A percentile compares a stretch with the other conserved stretches of the same genome.
phyloP scores from a whole-genome alignment of 768 basidiomycete genomes.

The Boletus pseudo-olivaceus region DNA sequence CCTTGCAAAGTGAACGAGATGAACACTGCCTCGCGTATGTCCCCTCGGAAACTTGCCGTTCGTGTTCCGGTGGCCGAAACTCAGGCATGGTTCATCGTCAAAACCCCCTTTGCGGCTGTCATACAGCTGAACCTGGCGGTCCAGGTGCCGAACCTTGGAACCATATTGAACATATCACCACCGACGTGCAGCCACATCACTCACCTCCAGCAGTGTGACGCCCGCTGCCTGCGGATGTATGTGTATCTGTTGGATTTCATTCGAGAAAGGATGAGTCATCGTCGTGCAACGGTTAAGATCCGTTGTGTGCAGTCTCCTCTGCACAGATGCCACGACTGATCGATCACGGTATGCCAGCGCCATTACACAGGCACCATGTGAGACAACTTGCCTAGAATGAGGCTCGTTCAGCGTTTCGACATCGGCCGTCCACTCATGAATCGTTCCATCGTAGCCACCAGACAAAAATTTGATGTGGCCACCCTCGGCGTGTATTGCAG shows the following conservation, averaged over 20 bases:
- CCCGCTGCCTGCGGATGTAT: conserved; percentile 41
- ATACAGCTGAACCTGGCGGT: conserved; percentile 47
- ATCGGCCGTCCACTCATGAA: conserved; percentile 39
- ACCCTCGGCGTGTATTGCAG: conserved; percentile 31
- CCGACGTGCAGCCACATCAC: conserved; percentile 20
- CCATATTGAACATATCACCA: conserved; percentile 10
- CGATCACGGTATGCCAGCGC: conserved; percentile 40
- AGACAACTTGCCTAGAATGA: conserved; percentile 27
- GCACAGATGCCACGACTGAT: conserved; percentile 36
- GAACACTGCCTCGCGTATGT: conserved; percentile 39
- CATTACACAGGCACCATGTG: conserved; percentile 29
- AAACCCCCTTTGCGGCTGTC: conserved; percentile 43
- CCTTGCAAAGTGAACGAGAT: conserved; percentile 42
- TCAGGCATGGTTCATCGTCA: conserved; percentile 37
- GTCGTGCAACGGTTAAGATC: conserved; percentile 36
- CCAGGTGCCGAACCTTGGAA: conserved; percentile 45
- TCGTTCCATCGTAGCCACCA: conserved; percentile 45
- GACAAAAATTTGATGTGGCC: conserved; percentile 42
- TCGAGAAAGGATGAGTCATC: conserved; percentile 33
- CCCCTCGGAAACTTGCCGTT: conserved; percentile 22
- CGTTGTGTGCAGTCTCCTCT: conserved; percentile 33
- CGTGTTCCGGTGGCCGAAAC: conserved; percentile 41
- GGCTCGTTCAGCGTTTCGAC: conserved; percentile 20
- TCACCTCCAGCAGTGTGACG: conserved; percentile 47
- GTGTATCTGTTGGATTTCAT: conserved; percentile 44